A percentile compares a stretch with the other conserved stretches of the same genome.
Evolutionary conservation across 768 basidiomycete species (phyloP).

Genomic region (Kondoa subrosea): DNA sequence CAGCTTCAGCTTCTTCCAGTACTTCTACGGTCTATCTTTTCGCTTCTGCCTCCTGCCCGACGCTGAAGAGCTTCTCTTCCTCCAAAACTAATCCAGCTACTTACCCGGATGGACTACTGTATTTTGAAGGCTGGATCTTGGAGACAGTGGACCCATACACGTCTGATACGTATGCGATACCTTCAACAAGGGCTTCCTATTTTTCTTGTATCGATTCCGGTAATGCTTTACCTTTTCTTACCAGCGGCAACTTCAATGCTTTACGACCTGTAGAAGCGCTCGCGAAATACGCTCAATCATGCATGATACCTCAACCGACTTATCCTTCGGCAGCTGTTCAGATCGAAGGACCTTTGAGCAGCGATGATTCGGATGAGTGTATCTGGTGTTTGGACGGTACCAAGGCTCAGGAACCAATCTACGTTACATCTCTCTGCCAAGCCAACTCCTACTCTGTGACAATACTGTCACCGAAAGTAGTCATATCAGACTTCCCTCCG

Average conservation of each 20-base stretch:
- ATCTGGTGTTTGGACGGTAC: not conserved
- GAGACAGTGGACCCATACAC: constrained; percentile 94
- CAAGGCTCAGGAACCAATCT: not conserved
- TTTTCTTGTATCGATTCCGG: constrained; percentile 72
- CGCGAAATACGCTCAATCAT: constrained; percentile 53
- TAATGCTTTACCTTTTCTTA: constrained; percentile 63
- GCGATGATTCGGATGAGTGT: constrained; percentile 24
- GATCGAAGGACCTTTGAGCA: constrained; percentile 23
- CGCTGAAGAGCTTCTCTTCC: constrained; percentile 26
- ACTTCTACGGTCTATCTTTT: constrained; percentile 55
- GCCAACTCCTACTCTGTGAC: not conserved
- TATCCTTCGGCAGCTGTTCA: constrained; percentile 46
- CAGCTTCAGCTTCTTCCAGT: constrained; percentile 28
- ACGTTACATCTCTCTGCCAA: not conserved
- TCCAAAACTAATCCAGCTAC: constrained; percentile 57
- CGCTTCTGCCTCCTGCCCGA: constrained; percentile 50
- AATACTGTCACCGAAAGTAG: not conserved
- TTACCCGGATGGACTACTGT: constrained; percentile 61
- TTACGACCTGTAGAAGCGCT: constrained; percentile 55
- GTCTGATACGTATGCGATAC: constrained; percentile 81
- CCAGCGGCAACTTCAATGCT: constrained; percentile 67
- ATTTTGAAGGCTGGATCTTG: constrained; percentile 85
- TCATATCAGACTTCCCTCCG: not conserved
- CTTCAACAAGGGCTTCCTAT: constrained; percentile 72
- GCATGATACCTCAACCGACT: constrained; percentile 49